Percentiles rank a stretch among this genome's conserved stretches.
phyloP scores from a whole-genome alignment of 2,329 filamentous ascomycete species.

The Microcyclospora pomicola region DNA sequence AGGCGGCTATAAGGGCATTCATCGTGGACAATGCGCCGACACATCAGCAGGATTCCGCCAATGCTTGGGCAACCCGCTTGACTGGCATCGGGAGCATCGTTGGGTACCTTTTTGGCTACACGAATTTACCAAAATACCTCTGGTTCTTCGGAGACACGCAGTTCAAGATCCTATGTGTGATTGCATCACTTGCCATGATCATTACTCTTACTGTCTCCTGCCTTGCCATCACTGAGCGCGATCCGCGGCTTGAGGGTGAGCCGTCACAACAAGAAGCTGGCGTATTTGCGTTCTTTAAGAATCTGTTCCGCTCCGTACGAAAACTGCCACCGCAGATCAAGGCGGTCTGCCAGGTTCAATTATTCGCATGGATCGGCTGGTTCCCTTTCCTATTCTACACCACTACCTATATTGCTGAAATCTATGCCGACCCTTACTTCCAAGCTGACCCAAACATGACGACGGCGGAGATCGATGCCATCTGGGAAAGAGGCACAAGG shows the following conservation, averaged over 20 bases:
- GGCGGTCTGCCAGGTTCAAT: slow-evolving; percentile 52
- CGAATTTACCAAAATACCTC: slow-evolving; percentile 59
- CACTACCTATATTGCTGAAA: slow-evolving; percentile 92
- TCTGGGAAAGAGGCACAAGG: slow-evolving; percentile 76
- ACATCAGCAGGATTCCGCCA: slow-evolving; percentile 86
- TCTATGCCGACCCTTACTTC: slow-evolving; percentile 67
- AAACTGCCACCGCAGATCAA: slow-evolving; percentile 69
- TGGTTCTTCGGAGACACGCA: slow-evolving; percentile 77
- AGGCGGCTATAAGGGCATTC: slow-evolving; percentile 81
- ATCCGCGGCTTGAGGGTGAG: slow-evolving; percentile 59
- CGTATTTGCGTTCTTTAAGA: slow-evolving; percentile 63
- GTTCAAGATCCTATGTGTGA: slow-evolving; percentile 81
- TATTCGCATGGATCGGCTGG: slow-evolving; percentile 84
- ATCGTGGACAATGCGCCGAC: slow-evolving; percentile 86
- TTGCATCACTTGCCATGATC: slow-evolving; percentile 62
- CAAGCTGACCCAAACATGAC: slow-evolving; percentile 64
- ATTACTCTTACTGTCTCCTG: slow-evolving; percentile 60
- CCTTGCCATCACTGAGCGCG: slow-evolving; percentile 57
- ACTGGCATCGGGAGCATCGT: slow-evolving; percentile 81
- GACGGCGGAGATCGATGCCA: slow-evolving; percentile 57
- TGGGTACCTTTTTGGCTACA: slow-evolving; percentile 76
- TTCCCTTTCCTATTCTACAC: slow-evolving; percentile 92
- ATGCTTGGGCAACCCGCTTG: slow-evolving; percentile 83
- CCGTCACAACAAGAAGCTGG: slow-evolving; percentile 48
- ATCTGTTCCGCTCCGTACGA: slow-evolving; percentile 62